A percentile compares a stretch with the other conserved stretches of the same genome.
These are phyloP conservation scores for Coniochaeta hoffmannii DNA, from an alignment of 2,329 filamentous ascomycete species.

Conservation along the genomic window DNA sequence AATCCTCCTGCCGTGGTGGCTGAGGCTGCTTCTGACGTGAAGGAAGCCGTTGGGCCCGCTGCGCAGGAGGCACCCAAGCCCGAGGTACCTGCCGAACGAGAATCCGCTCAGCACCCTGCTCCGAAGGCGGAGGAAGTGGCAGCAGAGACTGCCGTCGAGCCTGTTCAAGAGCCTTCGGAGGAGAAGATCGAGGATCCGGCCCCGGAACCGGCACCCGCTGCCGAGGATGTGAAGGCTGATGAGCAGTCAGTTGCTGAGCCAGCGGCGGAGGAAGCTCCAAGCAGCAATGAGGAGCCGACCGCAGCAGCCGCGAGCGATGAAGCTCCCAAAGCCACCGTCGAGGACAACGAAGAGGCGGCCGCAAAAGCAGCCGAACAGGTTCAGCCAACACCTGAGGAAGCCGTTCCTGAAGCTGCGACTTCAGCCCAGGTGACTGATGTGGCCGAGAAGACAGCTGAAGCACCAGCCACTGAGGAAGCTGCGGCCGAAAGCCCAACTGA, in stretches of 20 bases:
- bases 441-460: conserved; percentile 31
- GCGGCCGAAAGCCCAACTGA: neutral
- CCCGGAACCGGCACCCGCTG: neutral
- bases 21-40: neutral
- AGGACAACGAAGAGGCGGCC: neutral
- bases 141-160: neutral
- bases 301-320: neutral
- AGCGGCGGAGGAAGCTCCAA: neutral
- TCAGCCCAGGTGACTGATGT: conserved; percentile 6
- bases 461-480: conserved; percentile 11
- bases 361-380: conserved; percentile 1
- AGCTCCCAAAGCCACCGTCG: neutral
- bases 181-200: neutral
- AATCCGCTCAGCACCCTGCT: neutral
- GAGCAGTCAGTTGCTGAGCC: conserved; percentile 13
- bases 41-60: neutral
- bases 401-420: neutral
- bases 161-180: neutral
- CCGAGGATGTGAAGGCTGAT: conserved; percentile 10
- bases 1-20: neutral
- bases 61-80: conserved; percentile 5
- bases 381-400: no score
- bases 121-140: neutral
- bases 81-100: conserved; percentile 4
- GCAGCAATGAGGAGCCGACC: neutral